phyloP scores from a whole-genome alignment of 257 asterid genomes.

The Jaltomata sinuosa region DNA sequence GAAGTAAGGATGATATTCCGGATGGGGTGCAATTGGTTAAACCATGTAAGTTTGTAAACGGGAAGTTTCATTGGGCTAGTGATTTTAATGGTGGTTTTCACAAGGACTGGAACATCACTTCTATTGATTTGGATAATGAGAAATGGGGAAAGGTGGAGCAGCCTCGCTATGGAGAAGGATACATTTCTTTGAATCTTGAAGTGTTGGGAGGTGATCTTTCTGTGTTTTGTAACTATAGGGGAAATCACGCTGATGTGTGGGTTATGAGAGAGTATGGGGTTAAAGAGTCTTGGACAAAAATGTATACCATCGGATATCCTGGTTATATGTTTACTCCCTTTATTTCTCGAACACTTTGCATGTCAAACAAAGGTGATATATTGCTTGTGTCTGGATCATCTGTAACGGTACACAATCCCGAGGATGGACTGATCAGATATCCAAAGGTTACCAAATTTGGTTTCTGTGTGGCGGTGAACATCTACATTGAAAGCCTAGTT shows the following conservation, averaged over 20 bases:
- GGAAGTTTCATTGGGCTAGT: background rate
- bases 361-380: background rate
- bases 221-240: background rate
- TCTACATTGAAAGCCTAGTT: background rate
- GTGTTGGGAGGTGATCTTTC: background rate
- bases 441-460: background rate
- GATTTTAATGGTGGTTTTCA: background rate
- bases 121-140: background rate
- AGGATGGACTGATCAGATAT: background rate
- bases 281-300: background rate
- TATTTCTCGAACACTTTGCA: background rate
- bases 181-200: background rate
- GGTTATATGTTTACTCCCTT: background rate
- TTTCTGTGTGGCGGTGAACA: background rate
- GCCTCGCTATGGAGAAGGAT: background rate
- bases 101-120: background rate
- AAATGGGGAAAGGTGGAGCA: background rate
- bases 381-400: background rate
- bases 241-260: background rate
- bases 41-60: background rate
- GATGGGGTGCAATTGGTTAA: background rate
- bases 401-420: background rate
- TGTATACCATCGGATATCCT: background rate
- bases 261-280: background rate
- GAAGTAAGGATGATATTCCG: background rate